Conservation (phyloP, 1,284 basidiomycete species). For the Coniferiporia weirii region DNA sequence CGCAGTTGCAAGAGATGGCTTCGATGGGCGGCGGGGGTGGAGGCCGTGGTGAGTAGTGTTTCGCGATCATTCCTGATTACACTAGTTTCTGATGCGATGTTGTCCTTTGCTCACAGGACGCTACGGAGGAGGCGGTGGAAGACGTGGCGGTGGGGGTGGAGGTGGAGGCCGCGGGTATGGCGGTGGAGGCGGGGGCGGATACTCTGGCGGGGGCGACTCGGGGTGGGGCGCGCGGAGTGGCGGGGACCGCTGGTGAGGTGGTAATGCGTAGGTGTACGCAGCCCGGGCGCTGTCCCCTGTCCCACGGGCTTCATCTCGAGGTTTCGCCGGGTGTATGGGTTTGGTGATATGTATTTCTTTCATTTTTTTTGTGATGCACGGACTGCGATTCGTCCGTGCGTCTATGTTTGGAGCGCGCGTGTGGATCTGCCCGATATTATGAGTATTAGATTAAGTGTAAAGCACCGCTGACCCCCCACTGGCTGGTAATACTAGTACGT, state of each 20-base stretch:
- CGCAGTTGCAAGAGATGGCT: conserved; percentile 91
- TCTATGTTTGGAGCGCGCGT: background rate
- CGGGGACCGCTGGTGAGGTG: conserved; percentile 11
- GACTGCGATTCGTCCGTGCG: background rate
- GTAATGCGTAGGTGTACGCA: background rate
- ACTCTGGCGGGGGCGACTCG: background rate
- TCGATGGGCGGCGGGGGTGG: conserved; percentile 78
- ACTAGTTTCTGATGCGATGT: background rate
- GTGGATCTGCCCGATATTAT: background rate
- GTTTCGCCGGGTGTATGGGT: background rate
- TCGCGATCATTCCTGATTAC: conserved; percentile 13
- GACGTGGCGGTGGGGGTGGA: conserved; percentile 31
- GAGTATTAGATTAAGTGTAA: background rate
- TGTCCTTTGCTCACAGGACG: conserved; percentile 37
- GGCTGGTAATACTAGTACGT: no score
- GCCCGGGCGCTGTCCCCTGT: background rate
- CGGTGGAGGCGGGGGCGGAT: conserved; percentile 19
- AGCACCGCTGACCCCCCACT: no score
- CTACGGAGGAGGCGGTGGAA: conserved; percentile 44
- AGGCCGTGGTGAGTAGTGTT: conserved; percentile 53
- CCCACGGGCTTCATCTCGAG: background rate
- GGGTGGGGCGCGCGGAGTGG: background rate
- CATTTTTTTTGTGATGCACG: background rate
- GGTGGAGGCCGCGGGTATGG: conserved; percentile 38
- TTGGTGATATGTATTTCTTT: background rate